Percentiles rank a stretch among this genome's conserved stretches.
These are phyloP conservation scores for Pleurotus eryngii DNA, from an alignment of 768 basidiomycete genomes.

Conservation along the genomic window DNA sequence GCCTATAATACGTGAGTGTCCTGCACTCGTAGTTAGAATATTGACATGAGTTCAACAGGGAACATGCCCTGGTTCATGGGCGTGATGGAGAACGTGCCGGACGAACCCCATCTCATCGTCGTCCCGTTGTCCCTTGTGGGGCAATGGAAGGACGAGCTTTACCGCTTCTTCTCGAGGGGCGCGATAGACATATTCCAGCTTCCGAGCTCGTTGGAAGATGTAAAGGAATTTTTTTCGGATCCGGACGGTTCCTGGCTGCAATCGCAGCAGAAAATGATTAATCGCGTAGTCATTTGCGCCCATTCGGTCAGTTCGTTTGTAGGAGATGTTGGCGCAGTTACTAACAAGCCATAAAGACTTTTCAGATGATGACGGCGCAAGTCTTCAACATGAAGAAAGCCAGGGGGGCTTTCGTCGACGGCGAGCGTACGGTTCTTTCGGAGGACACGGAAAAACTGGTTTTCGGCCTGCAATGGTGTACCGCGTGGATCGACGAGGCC, in stretches of 20 bases:
- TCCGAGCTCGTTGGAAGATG: neutral
- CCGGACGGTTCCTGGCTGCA: neutral
- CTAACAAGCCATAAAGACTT: neutral
- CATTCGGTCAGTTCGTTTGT: neutral
- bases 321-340: neutral
- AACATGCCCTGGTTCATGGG: neutral
- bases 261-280: neutral
- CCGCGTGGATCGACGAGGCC: conserved; percentile 10
- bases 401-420: too few relatives aligned
- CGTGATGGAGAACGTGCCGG: neutral
- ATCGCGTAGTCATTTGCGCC: neutral
- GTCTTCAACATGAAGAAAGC: neutral
- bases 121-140: conserved; percentile 17
- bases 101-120: conserved; percentile 19
- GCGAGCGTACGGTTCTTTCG: too few relatives aligned
- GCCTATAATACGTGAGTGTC: too few relatives aligned
- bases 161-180: conserved; percentile 9
- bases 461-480: conserved; percentile 4
- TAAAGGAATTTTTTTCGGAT: neutral
- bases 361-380: neutral
- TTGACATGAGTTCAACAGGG: neutral
- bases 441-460: neutral
- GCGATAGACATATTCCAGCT: conserved; percentile 7
- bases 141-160: conserved; percentile 20
- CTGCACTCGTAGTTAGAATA: neutral